These are phyloP conservation scores for Sideroxylon spinosum DNA, from an alignment of 179 eudicot genomes.

Conservation along the genomic window DNA sequence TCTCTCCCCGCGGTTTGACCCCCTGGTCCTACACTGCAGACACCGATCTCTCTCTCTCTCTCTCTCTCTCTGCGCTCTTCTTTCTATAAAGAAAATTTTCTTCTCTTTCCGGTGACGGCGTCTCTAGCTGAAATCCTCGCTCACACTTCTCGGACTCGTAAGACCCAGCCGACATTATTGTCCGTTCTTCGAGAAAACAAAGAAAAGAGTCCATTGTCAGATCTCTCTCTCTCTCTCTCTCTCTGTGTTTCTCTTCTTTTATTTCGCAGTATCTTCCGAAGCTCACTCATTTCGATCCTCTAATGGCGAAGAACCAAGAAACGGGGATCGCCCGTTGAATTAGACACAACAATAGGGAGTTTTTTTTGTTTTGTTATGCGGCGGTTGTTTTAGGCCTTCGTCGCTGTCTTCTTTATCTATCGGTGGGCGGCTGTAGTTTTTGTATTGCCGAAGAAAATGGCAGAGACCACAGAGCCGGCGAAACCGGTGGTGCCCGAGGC, in stretches of 20 bases:
- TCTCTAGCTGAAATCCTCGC: background rate
- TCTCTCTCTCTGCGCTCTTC: background rate
- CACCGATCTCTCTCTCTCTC: constrained; percentile 1
- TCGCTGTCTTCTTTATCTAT: background rate
- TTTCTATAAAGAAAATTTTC: background rate
- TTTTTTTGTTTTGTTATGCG: background rate
- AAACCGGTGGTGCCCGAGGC: constrained; percentile 58
- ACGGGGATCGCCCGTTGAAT: background rate
- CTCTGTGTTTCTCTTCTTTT: background rate
- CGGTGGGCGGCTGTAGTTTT: background rate
- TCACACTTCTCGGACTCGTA: constrained; percentile 5
- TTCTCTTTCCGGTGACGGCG: constrained; percentile 14
- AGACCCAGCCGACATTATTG: background rate
- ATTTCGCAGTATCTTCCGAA: background rate
- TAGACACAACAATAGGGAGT: background rate
- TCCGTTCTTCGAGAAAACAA: background rate
- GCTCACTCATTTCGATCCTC: background rate
- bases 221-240: background rate
- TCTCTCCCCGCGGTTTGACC: constrained; percentile 20
- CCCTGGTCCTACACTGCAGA: background rate
- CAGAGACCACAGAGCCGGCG: constrained; percentile 41
- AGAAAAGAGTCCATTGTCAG: background rate
- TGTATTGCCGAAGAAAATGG: constrained; percentile 39
- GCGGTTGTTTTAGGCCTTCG: background rate
- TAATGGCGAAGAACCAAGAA: constrained; percentile 2